Evolutionary conservation across 139 green algal genomes (phyloP).

Genomic region (Auxenochlorella protothecoides): DNA sequence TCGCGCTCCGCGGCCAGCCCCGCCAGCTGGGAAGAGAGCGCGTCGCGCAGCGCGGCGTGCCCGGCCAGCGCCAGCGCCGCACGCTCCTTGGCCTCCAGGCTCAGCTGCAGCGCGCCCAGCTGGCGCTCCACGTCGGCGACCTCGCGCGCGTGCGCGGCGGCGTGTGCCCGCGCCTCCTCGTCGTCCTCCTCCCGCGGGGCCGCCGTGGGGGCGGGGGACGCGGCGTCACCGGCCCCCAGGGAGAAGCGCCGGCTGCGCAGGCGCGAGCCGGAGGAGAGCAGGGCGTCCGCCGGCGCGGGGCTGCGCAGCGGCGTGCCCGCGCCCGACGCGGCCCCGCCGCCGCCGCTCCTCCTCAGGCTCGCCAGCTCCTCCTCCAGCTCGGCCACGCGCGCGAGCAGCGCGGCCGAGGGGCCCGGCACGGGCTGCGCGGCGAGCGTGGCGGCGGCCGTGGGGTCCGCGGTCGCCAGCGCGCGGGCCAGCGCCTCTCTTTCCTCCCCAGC

Average conservation of each 20-base stretch:
- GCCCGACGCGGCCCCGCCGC: too few species aligned
- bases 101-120: slow-evolving; percentile 14
- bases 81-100: slow-evolving; percentile 25
- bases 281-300: background rate
- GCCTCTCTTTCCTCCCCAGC: too few species aligned
- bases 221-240: background rate
- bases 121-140: slow-evolving; percentile 11
- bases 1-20: slow-evolving; percentile 26
- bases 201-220: background rate
- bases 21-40: slow-evolving; percentile 11
- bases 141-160: background rate
- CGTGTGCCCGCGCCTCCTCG: background rate
- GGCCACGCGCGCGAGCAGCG: slow-evolving; percentile 41
- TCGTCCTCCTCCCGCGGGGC: background rate
- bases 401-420: too few species aligned
- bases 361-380: slow-evolving; percentile 52
- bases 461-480: too few species aligned
- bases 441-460: too few species aligned
- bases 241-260: slow-evolving; percentile 19
- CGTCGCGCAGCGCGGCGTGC: slow-evolving; percentile 28
- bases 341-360: slow-evolving; percentile 18
- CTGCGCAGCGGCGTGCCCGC: background rate
- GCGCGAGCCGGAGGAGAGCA: background rate
- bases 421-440: too few species aligned
- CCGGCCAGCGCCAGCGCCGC: slow-evolving; percentile 20